phyloP scores from a whole-genome alignment of 2,329 filamentous ascomycete species.

The Colletotrichum musicola region DNA sequence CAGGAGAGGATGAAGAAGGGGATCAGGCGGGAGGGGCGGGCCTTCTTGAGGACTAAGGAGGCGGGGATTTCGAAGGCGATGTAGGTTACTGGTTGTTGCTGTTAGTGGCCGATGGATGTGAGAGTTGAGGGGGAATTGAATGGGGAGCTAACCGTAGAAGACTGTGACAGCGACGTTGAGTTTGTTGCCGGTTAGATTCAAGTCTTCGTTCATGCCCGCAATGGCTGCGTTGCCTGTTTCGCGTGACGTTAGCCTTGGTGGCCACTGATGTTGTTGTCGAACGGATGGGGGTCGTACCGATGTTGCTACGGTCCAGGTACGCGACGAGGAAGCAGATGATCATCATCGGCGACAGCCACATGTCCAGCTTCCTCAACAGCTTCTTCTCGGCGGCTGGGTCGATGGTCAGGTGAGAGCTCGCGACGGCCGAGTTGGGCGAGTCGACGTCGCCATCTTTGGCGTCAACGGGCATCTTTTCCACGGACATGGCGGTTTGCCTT shows the following conservation, averaged over 20 bases:
- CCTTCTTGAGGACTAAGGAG: conserved; percentile 48
- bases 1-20: conserved; percentile 53
- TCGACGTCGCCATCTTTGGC: conserved; percentile 27
- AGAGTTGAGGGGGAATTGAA: conserved; percentile 51
- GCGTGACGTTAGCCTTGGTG: background rate
- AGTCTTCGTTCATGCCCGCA: conserved; percentile 49
- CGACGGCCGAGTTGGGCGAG: conserved; percentile 2
- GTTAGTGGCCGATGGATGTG: conserved; percentile 59
- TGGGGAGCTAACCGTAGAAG: conserved; percentile 54
- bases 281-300: conserved; percentile 13
- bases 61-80: conserved; percentile 56
- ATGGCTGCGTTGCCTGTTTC: conserved; percentile 48
- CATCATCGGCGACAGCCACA: conserved; percentile 40
- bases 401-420: conserved; percentile 20
- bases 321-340: conserved; percentile 47
- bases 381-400: conserved; percentile 36
- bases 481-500: background rate
- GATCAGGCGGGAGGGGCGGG: conserved; percentile 49
- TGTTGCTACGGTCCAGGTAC: conserved; percentile 48
- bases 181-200: conserved; percentile 49
- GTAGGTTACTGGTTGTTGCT: conserved; percentile 52
- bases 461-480: conserved; percentile 28
- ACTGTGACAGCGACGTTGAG: conserved; percentile 56
- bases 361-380: conserved; percentile 43
- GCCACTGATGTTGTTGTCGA: background rate